Evolutionary conservation across 352 stramenopile species (phyloP).

Genomic region (Thraustochytrium sp.): DNA sequence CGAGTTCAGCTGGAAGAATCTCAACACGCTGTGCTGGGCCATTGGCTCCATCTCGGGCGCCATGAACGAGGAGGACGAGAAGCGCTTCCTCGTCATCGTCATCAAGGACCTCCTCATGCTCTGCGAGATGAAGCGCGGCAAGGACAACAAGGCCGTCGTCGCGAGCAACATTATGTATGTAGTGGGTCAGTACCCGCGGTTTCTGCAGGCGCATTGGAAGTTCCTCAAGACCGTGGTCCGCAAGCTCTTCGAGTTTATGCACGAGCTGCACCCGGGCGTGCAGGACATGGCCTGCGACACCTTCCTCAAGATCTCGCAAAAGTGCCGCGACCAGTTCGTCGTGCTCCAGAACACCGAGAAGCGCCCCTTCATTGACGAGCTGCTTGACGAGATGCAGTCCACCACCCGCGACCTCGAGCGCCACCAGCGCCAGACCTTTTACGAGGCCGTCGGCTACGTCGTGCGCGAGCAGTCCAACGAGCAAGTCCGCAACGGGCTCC

Average conservation of each 20-base stretch:
- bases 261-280: conserved; percentile 97
- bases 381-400: conserved; percentile 84
- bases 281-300: conserved; percentile 99
- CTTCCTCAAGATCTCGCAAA: conserved; percentile 97
- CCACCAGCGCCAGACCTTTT: conserved; percentile 98
- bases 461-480: conserved; percentile 22
- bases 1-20: conserved; percentile 79
- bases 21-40: conserved; percentile 99
- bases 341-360: conserved; percentile 84
- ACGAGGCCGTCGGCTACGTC: conserved; percentile 91
- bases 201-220: conserved; percentile 98
- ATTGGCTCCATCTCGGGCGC: conserved; percentile 97
- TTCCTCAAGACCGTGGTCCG: conserved; percentile 99
- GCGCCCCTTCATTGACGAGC: conserved; percentile 89
- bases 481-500: not conserved
- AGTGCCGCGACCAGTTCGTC: conserved; percentile 96
- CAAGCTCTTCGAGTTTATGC: conserved; percentile 99
- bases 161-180: conserved; percentile 99
- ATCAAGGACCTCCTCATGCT: conserved; percentile 98
- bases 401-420: conserved; percentile 96
- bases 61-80: conserved; percentile 99
- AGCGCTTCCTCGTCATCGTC: conserved; percentile 97
- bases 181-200: conserved; percentile 98
- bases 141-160: conserved; percentile 99
- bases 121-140: conserved; percentile 95